These are phyloP conservation scores for Aureobasidium sp. DNA, from an alignment of 2,329 filamentous ascomycete genomes.

Conservation along the genomic window DNA sequence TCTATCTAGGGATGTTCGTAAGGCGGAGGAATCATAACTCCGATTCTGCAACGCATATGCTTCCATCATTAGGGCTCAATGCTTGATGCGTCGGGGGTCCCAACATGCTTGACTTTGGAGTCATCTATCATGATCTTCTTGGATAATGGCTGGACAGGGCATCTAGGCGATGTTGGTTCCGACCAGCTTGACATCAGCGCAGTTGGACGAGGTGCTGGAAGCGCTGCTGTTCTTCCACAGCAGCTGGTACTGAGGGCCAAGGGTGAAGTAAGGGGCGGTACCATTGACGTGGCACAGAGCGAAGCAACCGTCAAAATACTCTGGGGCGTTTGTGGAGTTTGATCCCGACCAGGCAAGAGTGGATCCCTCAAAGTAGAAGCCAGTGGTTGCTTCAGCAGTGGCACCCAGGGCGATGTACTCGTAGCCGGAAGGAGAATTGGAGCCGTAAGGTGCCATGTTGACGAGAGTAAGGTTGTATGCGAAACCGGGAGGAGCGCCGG, in stretches of 20 bases:
- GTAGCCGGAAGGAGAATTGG: constrained; percentile 8
- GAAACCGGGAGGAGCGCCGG: background rate
- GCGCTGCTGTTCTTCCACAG: constrained; percentile 7
- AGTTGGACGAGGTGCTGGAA: background rate
- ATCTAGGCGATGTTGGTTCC: constrained; percentile 6
- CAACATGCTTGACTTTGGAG: background rate
- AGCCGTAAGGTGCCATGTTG: background rate
- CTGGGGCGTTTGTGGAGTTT: background rate
- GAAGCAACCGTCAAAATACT: constrained; percentile 2
- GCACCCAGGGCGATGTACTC: background rate
- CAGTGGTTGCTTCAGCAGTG: background rate
- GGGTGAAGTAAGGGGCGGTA: constrained; percentile 11
- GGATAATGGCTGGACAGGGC: background rate
- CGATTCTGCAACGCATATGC: background rate
- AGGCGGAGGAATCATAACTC: background rate
- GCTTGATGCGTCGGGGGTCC: background rate
- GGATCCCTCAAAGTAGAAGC: background rate
- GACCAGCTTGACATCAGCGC: constrained; percentile 12
- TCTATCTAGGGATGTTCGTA: constrained; percentile 4
- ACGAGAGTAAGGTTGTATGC: constrained; percentile 8
- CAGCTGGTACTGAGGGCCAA: constrained; percentile 8
- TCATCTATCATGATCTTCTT: background rate
- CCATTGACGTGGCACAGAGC: constrained; percentile 13
- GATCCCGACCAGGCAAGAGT: background rate
- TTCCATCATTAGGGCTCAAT: background rate